Base-by-base conservation (phyloP, 148 eudicot genomes). In the Fagopyrum homotropicum region DNA sequence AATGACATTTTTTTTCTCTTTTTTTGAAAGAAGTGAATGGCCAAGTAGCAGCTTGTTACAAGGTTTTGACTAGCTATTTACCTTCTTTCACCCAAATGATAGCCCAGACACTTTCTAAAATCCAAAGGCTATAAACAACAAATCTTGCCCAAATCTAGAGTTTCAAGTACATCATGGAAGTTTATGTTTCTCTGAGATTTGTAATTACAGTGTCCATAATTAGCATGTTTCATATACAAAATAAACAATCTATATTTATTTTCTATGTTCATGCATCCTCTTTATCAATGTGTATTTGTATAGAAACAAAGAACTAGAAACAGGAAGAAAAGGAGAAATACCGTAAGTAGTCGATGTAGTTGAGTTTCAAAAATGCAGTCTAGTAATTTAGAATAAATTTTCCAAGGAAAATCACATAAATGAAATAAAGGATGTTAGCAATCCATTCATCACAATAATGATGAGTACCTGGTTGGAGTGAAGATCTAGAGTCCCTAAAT, bases 401-500 rank as follows among this genome's bases (percentile, higher is more conserved):
- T 6, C 2, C 47, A 43, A 66, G 19, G 47, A 66, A 40, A 1
- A 40, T 17, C 70, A 9, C 9, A 66, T 66, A 43, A 14, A 40
- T 66, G 5, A 64, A 35, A 30, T n/a, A 12, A 12, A 10, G 16
- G 12, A 63, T 35, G 47, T 40, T 40, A 14, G 15, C 12, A 66
- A 45, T 66, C 8, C 10, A 35, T 66, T 66, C 71, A 66, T 66
- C 43, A 15, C n/a, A 59, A 68, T 9, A 35, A 66, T 15, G 69
- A 44, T 0, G 14, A 26, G 57, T 73, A 90, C 98, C 97, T 89
- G 90, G 79, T 95, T 95, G 77, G 98, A 95, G 79, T 86, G 93
- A 81, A 95, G 96, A 89, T 92, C 97, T 30, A 95, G 84, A 57
- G 91, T 88, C 81, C 98, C 97, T 72, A 95, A 80, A 26, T 82